A percentile compares a stretch with the other conserved stretches of the same genome.
These are phyloP conservation scores for Plasmodium adleri DNA, from an alignment of 169 alveolate species.

Conservation along the genomic window DNA sequence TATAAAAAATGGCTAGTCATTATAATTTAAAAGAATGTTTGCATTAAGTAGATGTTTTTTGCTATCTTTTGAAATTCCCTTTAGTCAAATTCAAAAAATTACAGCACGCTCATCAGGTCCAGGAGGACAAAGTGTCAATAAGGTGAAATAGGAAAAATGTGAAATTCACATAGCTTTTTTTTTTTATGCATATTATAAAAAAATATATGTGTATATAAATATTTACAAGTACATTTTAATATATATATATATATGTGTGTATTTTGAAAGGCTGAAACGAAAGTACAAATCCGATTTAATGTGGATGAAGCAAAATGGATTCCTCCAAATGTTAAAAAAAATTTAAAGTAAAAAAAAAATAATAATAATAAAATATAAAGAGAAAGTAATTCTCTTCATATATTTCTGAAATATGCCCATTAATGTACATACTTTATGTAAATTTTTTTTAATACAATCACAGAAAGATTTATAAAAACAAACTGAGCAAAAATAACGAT, in stretches of 20 bases:
- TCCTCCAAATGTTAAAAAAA: constrained; percentile 77
- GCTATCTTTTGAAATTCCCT: constrained; percentile 66
- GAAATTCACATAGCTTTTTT: background rate
- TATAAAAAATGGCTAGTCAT: background rate
- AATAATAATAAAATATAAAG: background rate
- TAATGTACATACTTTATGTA: background rate
- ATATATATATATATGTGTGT: background rate
- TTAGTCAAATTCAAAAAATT: constrained; percentile 38
- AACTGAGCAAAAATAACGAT: constrained; percentile 46
- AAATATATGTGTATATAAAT: background rate
- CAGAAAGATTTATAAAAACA: constrained; percentile 41
- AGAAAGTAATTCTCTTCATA: background rate
- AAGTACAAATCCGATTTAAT: constrained; percentile 85
- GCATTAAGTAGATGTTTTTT: constrained; percentile 24
- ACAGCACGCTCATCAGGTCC: constrained; percentile 86
- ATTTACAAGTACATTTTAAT: background rate
- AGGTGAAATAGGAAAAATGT: constrained; percentile 67
- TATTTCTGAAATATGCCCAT: background rate
- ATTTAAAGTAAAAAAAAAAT: constrained; percentile 77
- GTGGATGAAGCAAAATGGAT: constrained; percentile 82
- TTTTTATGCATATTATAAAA: background rate
- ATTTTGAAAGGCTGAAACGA: constrained; percentile 82
- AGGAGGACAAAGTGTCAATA: constrained; percentile 88
- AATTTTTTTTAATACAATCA: background rate
- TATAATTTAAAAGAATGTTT: constrained; percentile 29